These are phyloP conservation scores for Moricandia moricandioides DNA, from an alignment of 345 rosid genomes.

Conservation along the genomic window DNA sequence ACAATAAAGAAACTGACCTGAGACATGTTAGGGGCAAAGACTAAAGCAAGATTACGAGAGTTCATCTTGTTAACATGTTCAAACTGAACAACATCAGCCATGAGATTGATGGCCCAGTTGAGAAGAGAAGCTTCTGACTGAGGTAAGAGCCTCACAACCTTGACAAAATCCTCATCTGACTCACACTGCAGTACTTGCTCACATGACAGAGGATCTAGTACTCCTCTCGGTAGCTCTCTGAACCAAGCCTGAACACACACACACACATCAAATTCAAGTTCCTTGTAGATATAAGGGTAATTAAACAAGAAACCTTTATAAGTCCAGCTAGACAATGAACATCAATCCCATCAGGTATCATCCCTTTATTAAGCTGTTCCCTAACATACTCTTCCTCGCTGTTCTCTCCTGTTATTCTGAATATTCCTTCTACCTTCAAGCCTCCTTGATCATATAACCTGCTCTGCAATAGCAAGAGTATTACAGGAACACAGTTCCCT, in stretches of 20 bases:
- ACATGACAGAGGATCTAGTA: conserved; percentile 75
- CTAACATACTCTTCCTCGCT: conserved; percentile 85
- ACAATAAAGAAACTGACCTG: conserved; percentile 53
- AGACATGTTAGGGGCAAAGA: conserved; percentile 98
- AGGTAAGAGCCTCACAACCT: conserved; percentile 77
- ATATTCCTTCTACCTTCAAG: conserved; percentile 90
- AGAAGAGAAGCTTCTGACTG: conserved; percentile 83
- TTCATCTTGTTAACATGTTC: conserved; percentile 93
- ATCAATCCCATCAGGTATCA: conserved; percentile 75
- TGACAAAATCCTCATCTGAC: conserved; percentile 81
- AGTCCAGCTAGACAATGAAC: conserved; percentile 96
- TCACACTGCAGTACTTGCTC: conserved; percentile 88
- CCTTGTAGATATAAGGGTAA: neutral
- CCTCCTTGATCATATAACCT: conserved; percentile 82
- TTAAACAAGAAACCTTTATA: conserved; percentile 42
- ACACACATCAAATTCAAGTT: neutral
- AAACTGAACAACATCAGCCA: conserved; percentile 91
- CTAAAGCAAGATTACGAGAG: conserved; percentile 91
- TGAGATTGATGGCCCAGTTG: conserved; percentile 85
- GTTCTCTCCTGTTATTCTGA: conserved; percentile 84
- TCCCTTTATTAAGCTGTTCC: conserved; percentile 75
- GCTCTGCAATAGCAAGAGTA: conserved; percentile 81
- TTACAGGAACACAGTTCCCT: conserved; percentile 93
- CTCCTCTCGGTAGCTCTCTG: conserved; percentile 92
- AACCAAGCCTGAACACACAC: conserved; percentile 78